phyloP scores from a whole-genome alignment of 2,329 filamentous ascomycete genomes.

The Curvularia verruculosa region DNA sequence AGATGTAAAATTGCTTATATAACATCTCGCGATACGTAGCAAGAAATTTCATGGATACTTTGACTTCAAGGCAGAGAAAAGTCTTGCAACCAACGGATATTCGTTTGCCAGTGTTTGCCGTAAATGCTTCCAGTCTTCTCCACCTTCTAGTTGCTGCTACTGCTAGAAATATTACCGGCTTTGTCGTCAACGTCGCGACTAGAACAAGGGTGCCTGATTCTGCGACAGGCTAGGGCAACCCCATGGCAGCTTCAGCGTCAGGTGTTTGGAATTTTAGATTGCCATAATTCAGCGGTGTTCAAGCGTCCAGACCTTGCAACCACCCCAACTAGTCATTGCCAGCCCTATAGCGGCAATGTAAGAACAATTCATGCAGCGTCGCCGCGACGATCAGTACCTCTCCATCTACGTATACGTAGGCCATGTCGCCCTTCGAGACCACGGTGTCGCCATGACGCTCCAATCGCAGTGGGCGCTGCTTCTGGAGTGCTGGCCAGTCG shows the following conservation, averaged over 20 bases:
- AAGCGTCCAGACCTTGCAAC: too few species aligned
- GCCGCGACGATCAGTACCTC: too few species aligned
- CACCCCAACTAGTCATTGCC: too few species aligned
- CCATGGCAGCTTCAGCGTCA: not conserved
- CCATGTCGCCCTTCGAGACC: constrained; percentile 1
- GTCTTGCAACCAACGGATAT: not conserved
- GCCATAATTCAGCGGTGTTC: too few species aligned
- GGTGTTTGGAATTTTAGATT: too few species aligned
- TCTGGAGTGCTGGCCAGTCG: constrained; percentile 6
- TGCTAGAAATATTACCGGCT: not conserved
- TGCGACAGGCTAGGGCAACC: not conserved
- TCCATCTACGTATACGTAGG: not conserved
- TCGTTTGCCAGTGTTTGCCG: not conserved
- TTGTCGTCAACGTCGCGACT: not conserved
- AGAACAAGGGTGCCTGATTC: not conserved
- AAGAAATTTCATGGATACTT: not conserved
- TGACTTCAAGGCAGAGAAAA: not conserved
- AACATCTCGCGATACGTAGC: not conserved
- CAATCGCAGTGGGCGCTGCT: constrained; percentile 17
- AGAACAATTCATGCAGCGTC: too few species aligned
- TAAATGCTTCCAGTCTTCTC: not conserved
- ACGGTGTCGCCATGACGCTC: constrained; percentile 8
- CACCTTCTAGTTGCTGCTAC: not conserved
- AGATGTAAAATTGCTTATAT: not conserved
- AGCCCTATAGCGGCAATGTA: too few species aligned